Percentiles rank a stretch among this genome's conserved stretches.
Conservation (phyloP, 345 rosid genomes). For the Moricandia arvensis region DNA sequence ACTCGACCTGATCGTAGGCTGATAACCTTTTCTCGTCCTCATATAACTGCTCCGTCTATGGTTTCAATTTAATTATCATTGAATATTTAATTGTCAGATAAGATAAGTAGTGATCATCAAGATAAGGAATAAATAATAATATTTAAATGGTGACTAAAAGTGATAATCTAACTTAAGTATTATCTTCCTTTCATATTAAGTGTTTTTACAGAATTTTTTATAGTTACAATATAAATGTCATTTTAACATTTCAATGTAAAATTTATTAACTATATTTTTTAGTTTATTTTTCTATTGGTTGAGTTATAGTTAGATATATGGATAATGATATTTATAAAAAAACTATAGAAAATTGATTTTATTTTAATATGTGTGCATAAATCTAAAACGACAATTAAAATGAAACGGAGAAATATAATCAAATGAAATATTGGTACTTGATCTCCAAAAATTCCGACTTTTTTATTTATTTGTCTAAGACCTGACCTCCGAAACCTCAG, state of each 20-base stretch:
- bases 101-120: background rate
- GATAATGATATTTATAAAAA: no score
- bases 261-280: no score
- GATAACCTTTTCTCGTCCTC: background rate
- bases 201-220: no score
- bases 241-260: no score
- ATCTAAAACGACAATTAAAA: no score
- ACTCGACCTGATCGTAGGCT: constrained; percentile 10
- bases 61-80: background rate
- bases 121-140: background rate
- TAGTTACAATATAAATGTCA: no score
- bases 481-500: background rate
- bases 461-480: background rate
- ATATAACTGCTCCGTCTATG: background rate
- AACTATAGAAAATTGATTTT: no score
- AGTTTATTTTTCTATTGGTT: no score
- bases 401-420: no score
- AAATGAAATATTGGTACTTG: background rate
- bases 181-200: no score
- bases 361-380: no score
- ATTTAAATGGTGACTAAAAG: background rate
- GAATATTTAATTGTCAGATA: background rate
- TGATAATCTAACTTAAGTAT: background rate
- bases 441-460: background rate
- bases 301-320: no score